These are phyloP conservation scores for Solanum etuberosum DNA, from an alignment of 257 asterid species.

Conservation along the genomic window DNA sequence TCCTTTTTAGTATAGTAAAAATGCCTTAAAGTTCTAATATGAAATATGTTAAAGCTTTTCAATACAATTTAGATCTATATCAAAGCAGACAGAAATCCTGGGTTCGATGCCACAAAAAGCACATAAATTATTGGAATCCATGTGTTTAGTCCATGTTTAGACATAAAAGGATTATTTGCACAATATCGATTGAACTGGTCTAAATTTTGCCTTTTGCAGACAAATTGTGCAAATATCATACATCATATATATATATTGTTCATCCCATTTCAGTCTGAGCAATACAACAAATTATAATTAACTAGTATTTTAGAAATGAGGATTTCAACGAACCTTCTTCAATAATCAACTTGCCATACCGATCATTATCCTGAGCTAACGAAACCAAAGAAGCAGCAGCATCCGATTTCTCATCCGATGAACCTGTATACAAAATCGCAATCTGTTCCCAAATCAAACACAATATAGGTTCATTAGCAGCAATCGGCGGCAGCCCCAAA, in stretches of 20 bases:
- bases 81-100: accelerated
- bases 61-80: not conserved
- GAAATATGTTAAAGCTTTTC: not conserved
- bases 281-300: not conserved
- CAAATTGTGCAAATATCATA: too few species aligned
- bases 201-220: too few species aligned
- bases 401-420: slow-evolving; percentile 40
- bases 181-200: not conserved
- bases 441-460: slow-evolving; percentile 74
- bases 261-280: not conserved
- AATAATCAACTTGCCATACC: slow-evolving; percentile 54
- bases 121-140: not conserved
- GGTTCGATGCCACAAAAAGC: too few species aligned
- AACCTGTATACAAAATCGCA: slow-evolving; percentile 44
- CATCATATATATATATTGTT: too few species aligned
- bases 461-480: slow-evolving; percentile 67
- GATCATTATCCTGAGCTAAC: slow-evolving; percentile 46
- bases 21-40: not conserved
- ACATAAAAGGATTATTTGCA: not conserved
- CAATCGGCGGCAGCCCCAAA: slow-evolving; percentile 70
- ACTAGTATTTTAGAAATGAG: not conserved
- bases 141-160: not conserved
- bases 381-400: slow-evolving; percentile 67
- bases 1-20: not conserved
- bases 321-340: slow-evolving; percentile 27